These are phyloP conservation scores for Entonaema liquescens DNA, from an alignment of 495 filamentous ascomycete species.

Conservation along the genomic window DNA sequence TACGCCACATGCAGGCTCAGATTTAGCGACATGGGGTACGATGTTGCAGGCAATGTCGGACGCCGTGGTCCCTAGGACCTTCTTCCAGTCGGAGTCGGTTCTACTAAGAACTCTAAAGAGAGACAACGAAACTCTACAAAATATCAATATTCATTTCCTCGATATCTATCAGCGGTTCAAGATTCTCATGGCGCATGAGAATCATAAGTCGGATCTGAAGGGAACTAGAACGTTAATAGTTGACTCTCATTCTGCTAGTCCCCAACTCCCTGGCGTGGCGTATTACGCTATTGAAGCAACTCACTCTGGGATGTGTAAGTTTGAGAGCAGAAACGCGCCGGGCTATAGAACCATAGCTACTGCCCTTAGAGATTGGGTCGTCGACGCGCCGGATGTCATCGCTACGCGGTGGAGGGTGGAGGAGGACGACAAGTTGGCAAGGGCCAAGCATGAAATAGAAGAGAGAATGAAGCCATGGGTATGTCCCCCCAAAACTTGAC, in stretches of 20 bases:
- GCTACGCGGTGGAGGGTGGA: constrained; percentile 71
- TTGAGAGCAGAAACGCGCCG: constrained; percentile 73
- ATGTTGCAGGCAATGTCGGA: constrained; percentile 77
- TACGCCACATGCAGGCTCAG: constrained; percentile 84
- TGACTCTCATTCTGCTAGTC: constrained; percentile 77
- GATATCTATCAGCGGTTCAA: constrained; percentile 76
- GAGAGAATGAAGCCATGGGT: constrained; percentile 55
- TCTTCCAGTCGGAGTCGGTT: constrained; percentile 74
- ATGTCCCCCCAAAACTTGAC: constrained; percentile 22
- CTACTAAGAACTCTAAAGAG: constrained; percentile 76
- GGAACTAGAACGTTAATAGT: constrained; percentile 71
- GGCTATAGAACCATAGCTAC: constrained; percentile 79
- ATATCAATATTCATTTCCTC: constrained; percentile 80
- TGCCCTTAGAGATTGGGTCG: constrained; percentile 73
- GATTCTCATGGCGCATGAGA: constrained; percentile 74
- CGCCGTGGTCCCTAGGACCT: constrained; percentile 71
- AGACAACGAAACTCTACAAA: constrained; percentile 82
- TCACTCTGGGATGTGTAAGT: constrained; percentile 92
- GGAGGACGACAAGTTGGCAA: constrained; percentile 59
- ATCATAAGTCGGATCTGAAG: constrained; percentile 69
- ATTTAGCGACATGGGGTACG: constrained; percentile 78
- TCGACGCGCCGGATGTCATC: constrained; percentile 66
- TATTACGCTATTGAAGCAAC: constrained; percentile 81
- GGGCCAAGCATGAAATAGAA: constrained; percentile 53
- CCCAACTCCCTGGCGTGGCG: constrained; percentile 75